phyloP scores from a whole-genome alignment of 352 stramenopile species.

The Elongisporangium undulatum region DNA sequence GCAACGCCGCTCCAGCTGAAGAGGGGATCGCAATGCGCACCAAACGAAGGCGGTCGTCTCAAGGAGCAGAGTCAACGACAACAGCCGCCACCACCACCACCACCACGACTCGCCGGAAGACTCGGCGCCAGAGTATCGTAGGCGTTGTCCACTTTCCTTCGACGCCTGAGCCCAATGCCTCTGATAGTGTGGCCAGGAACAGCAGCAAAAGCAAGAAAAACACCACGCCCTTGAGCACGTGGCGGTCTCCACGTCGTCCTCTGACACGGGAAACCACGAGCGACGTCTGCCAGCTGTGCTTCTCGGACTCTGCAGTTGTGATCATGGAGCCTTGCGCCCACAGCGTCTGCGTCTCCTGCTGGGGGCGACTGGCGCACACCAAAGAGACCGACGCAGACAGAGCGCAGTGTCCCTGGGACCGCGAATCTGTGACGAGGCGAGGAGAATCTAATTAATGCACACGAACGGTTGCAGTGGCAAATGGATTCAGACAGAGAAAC shows the following conservation, averaged over 20 bases:
- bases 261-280: slow-evolving; percentile 5
- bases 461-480: slow-evolving; percentile 14
- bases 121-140: slow-evolving; percentile 37
- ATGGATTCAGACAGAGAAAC: slow-evolving; percentile 13
- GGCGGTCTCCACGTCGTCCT: slow-evolving; percentile 7
- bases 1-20: background rate
- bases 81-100: background rate
- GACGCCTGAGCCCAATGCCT: background rate
- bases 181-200: slow-evolving; percentile 1
- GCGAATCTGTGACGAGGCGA: slow-evolving; percentile 36
- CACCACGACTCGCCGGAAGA: slow-evolving; percentile 10
- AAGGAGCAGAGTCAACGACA: background rate
- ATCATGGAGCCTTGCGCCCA: slow-evolving; percentile 56
- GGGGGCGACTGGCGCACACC: slow-evolving; percentile 14
- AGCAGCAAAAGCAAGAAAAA: slow-evolving; percentile 1
- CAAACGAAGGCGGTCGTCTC: slow-evolving; percentile 6
- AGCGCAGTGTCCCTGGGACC: slow-evolving; percentile 56
- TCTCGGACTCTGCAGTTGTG: slow-evolving; percentile 30
- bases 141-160: slow-evolving; percentile 14
- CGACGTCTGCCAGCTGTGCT: slow-evolving; percentile 44
- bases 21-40: background rate
- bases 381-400: slow-evolving; percentile 5
- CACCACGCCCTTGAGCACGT: slow-evolving; percentile 8
- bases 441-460: slow-evolving; percentile 2
- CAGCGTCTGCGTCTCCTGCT: slow-evolving; percentile 33